phyloP scores from a whole-genome alignment of 2,329 filamentous ascomycete genomes.

The Pestalotiopsis sp. region DNA sequence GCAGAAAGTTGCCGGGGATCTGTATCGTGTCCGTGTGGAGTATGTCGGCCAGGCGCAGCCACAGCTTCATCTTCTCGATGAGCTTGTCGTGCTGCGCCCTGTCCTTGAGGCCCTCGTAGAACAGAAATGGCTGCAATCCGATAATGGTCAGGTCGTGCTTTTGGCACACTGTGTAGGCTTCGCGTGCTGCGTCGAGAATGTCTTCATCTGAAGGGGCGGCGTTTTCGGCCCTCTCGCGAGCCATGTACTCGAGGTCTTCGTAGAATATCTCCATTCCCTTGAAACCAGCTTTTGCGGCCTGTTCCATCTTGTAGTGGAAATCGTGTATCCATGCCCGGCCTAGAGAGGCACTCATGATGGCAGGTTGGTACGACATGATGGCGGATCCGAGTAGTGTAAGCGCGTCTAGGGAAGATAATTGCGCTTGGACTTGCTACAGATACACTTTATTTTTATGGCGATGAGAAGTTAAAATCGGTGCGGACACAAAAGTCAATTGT shows the following conservation, averaged over 20 bases:
- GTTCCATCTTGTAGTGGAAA: slow-evolving; percentile 3
- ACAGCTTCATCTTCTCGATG: slow-evolving; percentile 66
- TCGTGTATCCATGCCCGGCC: slow-evolving; percentile 7
- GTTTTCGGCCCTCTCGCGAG: slow-evolving; percentile 40
- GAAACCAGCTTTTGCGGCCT: slow-evolving; percentile 51
- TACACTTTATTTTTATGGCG: too few relatives aligned
- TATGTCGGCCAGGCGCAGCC: slow-evolving; percentile 68
- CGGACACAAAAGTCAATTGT: background rate
- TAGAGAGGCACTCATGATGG: slow-evolving; percentile 8
- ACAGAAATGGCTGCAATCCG: slow-evolving; percentile 75
- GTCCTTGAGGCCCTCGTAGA: slow-evolving; percentile 75
- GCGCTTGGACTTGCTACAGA: background rate
- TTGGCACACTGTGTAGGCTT: slow-evolving; percentile 60
- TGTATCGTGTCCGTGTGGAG: slow-evolving; percentile 73
- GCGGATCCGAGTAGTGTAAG: background rate
- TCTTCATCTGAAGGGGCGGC: slow-evolving; percentile 43
- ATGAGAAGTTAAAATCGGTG: background rate
- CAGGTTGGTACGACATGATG: background rate
- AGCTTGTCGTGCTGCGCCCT: slow-evolving; percentile 57
- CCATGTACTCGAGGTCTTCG: slow-evolving; percentile 71
- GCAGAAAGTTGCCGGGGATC: slow-evolving; percentile 73
- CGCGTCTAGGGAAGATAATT: background rate
- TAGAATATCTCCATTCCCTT: slow-evolving; percentile 76
- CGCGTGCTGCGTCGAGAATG: slow-evolving; percentile 59
- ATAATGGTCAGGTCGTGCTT: slow-evolving; percentile 59